Evolutionary conservation across 179 eudicot species (phyloP), one percentile per base, ranked within the genome.

Genomic region (Sideroxylon spinosum): DNA sequence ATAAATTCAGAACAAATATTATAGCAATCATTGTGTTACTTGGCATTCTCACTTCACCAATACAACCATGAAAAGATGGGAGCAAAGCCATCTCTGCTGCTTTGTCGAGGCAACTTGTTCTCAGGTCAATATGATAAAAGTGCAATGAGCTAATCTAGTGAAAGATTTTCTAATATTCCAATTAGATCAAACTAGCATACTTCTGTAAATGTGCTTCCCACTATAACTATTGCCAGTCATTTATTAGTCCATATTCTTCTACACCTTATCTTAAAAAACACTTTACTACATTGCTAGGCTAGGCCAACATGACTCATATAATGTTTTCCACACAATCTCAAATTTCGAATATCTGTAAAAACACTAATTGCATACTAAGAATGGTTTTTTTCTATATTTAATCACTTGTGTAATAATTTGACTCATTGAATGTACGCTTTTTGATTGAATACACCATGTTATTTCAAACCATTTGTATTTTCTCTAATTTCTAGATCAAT

Each of bases 191-290:
- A 60, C 59, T 25, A 61, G 59, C 90, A 80, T 91, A 95, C 99
- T 87, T 84, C 80, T 95, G 99, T 60, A 95, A 72, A 87, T 95
- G 99, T 74, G 82, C 72, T 85, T 95, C 94, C 99, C 98, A 95
- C 80, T 90, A 95, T 56, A 80, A 85, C 78, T 90, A 95, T 66
- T 83, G 88, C 99, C 98, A 95, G 64, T 93, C 90, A 76, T 56
- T 72, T 10, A 57, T 48, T 56, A 81, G 69, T 29, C 83, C 87
- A 76, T 71, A 25, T 66, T 81, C 79, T 53, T 32, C 78, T 44
- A 69, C 75, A 68, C 32, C 78, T 14, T 69, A 68, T 75, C 74
- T 85, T 61, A 66, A 62, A 66, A 78, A 75, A 75, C 79, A 73
- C 49, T 76, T 69, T 29, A 68, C 83, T 26, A 7, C 78, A 61